Evolutionary conservation across 352 stramenopile genomes (phyloP).

Genomic region (Thraustochytrium sp.): DNA sequence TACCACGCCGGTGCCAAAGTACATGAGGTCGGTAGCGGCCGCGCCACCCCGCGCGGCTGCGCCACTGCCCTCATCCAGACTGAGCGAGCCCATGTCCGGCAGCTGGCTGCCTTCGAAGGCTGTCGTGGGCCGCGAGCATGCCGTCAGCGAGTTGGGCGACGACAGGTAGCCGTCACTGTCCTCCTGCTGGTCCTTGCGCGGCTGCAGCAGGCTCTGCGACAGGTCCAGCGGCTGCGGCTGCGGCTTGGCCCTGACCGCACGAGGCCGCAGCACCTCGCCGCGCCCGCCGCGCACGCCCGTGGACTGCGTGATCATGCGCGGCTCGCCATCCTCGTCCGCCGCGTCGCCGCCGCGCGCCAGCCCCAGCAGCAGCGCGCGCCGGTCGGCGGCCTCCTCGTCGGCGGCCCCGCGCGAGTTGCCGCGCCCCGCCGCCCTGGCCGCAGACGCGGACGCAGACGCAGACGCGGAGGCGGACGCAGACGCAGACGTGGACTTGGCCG

Average conservation of each 20-base stretch:
- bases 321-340: not conserved
- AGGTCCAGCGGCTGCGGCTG: too few species aligned
- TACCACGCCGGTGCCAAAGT: not conserved
- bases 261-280: too few species aligned
- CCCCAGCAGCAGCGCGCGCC: not conserved
- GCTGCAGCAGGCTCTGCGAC: too few species aligned
- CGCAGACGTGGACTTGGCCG: too few species aligned
- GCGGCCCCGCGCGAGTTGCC: not conserved
- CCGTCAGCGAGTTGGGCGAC: conserved; percentile 28
- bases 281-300: too few species aligned
- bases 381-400: not conserved
- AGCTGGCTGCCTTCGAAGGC: not conserved
- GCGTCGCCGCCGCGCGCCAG: not conserved
- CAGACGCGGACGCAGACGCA: too few species aligned
- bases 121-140: conserved; percentile 1
- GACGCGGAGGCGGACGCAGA: too few species aligned
- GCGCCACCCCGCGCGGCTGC: not conserved
- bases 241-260: too few species aligned
- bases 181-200: too few species aligned
- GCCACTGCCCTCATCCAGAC: not conserved
- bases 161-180: conserved; percentile 4
- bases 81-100: not conserved
- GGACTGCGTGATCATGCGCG: too few species aligned
- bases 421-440: not conserved
- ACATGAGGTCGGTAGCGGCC: not conserved